These are phyloP conservation scores for Acer negundo DNA, from an alignment of 345 rosid species.

Conservation along the genomic window DNA sequence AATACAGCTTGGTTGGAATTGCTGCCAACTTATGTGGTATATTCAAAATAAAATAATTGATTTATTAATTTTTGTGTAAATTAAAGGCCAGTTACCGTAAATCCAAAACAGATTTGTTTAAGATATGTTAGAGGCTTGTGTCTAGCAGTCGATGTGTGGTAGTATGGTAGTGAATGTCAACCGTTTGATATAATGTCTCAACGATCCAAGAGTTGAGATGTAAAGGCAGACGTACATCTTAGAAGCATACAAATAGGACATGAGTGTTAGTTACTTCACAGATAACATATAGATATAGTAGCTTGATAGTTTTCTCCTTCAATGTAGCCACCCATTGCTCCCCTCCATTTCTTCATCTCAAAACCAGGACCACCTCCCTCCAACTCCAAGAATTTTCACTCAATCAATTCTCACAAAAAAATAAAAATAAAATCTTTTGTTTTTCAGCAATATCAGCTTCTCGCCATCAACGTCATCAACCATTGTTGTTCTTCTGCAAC, in stretches of 20 bases:
- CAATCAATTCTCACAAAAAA: conserved; percentile 8
- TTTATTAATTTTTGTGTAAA: no score
- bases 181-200: no score
- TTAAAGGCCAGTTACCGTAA: no score
- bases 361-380: conserved; percentile 49
- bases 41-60: no score
- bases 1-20: no score
- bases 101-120: no score
- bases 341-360: conserved; percentile 44
- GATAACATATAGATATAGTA: background rate
- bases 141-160: no score
- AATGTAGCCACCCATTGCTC: conserved; percentile 40
- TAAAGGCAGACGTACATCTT: background rate
- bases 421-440: background rate
- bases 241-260: background rate
- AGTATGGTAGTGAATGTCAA: no score
- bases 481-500: conserved; percentile 8
- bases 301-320: conserved; percentile 19
- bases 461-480: background rate
- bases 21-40: no score
- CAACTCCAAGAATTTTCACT: conserved; percentile 23
- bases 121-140: no score
- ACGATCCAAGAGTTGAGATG: background rate
- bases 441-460: background rate
- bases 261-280: background rate